Percentiles rank a stretch among this genome's conserved stretches.
Conservation (phyloP, 768 basidiomycete species). For the Hypholoma sublateritium region DNA sequence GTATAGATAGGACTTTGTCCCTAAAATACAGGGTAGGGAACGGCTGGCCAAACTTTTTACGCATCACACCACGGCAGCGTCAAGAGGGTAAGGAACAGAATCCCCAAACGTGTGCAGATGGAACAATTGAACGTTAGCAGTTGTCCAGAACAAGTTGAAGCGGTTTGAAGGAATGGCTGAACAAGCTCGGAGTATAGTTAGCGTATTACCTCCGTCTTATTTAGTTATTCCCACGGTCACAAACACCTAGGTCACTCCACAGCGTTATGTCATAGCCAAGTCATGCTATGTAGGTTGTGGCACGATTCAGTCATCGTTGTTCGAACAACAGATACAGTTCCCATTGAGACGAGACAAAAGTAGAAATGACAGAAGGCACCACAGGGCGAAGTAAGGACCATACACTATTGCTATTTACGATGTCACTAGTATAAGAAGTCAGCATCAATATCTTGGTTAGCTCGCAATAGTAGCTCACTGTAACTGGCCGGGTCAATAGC, state of each 20-base stretch:
- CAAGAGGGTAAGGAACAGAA: background rate
- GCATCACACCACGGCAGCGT: conserved; percentile 33
- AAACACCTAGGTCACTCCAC: background rate
- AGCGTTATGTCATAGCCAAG: background rate
- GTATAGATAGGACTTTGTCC: conserved; percentile 60
- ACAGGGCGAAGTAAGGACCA: background rate
- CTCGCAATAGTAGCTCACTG: conserved; percentile 56
- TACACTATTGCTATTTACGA: conserved; percentile 32
- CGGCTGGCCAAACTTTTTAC: conserved; percentile 55
- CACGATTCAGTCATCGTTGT: background rate
- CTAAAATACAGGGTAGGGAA: conserved; percentile 60
- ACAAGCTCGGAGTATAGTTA: too few species aligned
- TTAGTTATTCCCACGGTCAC: background rate
- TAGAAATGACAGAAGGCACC: background rate
- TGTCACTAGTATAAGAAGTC: conserved; percentile 38
- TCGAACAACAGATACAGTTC: background rate
- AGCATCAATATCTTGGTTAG: conserved; percentile 1
- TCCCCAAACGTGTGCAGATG: background rate
- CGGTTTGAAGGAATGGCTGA: too few species aligned
- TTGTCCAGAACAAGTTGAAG: background rate
- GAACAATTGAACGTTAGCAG: background rate
- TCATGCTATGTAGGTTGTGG: background rate
- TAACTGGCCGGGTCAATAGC: conserved; percentile 94
- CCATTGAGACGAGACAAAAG: background rate
- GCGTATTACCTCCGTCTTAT: too few species aligned